A percentile compares a stretch with the other conserved stretches of the same genome.
These are phyloP conservation scores for Globisporangium lucens DNA, from an alignment of 352 stramenopile species.

Conservation along the genomic window DNA sequence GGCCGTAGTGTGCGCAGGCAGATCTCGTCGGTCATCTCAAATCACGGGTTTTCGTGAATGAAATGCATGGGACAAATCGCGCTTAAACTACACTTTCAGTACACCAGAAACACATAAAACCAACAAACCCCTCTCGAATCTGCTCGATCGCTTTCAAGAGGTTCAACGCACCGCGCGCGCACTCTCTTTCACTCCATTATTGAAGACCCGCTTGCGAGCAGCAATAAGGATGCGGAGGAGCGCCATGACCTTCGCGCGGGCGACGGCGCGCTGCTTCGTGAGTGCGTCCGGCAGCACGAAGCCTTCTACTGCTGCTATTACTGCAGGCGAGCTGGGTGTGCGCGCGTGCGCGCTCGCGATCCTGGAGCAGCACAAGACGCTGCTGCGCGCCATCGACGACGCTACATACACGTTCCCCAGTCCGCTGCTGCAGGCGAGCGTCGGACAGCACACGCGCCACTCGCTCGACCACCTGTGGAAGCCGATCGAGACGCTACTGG, in stretches of 20 bases:
- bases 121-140: no score
- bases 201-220: background rate
- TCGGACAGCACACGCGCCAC: constrained; percentile 78
- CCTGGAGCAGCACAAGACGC: constrained; percentile 56
- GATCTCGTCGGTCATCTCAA: no score
- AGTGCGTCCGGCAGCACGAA: background rate
- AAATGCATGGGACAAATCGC: no score
- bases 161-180: no score
- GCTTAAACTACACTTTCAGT: no score
- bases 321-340: constrained; percentile 19
- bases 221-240: background rate
- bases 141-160: no score
- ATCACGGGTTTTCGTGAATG: no score
- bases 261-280: background rate
- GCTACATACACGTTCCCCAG: constrained; percentile 65
- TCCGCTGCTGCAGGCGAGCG: constrained; percentile 49
- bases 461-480: constrained; percentile 79
- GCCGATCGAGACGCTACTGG: constrained; percentile 40
- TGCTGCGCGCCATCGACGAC: constrained; percentile 50
- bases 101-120: no score
- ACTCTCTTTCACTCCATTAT: no score
- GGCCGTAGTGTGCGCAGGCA: no score
- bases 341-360: constrained; percentile 53
- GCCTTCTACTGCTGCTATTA: background rate
- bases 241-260: background rate